These are phyloP conservation scores for Hippophae tibetana DNA, from an alignment of 306 rosid species.

Conservation along the genomic window DNA sequence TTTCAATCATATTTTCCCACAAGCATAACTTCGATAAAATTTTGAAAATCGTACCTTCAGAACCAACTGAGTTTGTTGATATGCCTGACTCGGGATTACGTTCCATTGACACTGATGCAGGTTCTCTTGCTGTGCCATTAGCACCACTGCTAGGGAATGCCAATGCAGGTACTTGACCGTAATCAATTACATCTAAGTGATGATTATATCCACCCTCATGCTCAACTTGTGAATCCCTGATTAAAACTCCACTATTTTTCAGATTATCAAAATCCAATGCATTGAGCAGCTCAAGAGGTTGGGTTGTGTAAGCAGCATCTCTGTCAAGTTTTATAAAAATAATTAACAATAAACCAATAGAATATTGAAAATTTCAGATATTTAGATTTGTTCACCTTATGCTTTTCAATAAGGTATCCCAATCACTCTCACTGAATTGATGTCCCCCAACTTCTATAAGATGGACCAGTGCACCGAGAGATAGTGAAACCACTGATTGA, in stretches of 20 bases:
- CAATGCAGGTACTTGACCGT: conserved; percentile 33
- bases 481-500: conserved; percentile 92
- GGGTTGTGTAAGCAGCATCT: conserved; percentile 91
- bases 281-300: conserved; percentile 91
- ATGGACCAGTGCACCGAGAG: conserved; percentile 96
- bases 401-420: conserved; percentile 92
- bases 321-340: conserved; percentile 35
- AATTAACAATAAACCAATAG: conserved; percentile 9
- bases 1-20: neutral
- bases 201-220: conserved; percentile 29
- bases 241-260: conserved; percentile 38
- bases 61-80: conserved; percentile 33
- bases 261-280: conserved; percentile 60
- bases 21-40: conserved; percentile 7
- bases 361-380: conserved; percentile 12
- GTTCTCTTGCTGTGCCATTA: conserved; percentile 28
- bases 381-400: conserved; percentile 46
- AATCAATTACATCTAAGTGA: conserved; percentile 36
- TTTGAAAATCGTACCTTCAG: conserved; percentile 61
- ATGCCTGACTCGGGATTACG: conserved; percentile 33
- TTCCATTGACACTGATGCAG: conserved; percentile 5
- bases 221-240: conserved; percentile 38
- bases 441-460: conserved; percentile 98
- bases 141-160: conserved; percentile 37
- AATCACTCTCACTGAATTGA: conserved; percentile 85